A percentile compares a stretch with the other conserved stretches of the same genome.
phyloP scores from a whole-genome alignment of 108 stramenopile species.

The Craspedostauros australis region DNA sequence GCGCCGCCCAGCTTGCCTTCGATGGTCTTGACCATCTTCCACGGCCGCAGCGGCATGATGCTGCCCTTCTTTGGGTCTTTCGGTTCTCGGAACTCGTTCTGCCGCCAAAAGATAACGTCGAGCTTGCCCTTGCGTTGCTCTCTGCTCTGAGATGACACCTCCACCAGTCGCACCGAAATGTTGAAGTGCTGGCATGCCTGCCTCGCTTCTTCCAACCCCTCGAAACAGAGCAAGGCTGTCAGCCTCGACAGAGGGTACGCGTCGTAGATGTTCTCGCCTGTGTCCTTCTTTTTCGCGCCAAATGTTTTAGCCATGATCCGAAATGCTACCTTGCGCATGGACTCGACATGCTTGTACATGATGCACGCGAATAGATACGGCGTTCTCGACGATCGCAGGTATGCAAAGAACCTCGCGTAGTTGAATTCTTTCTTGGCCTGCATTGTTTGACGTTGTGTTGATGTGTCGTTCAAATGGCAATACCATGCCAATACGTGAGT shows the following conservation, averaged over 20 bases:
- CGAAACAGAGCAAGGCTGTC: slow-evolving; percentile 67
- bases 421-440: slow-evolving; percentile 75
- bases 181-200: slow-evolving; percentile 69
- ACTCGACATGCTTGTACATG: slow-evolving; percentile 87
- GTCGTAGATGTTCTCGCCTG: slow-evolving; percentile 67
- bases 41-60: slow-evolving; percentile 53
- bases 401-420: slow-evolving; percentile 78
- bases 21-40: slow-evolving; percentile 80
- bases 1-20: slow-evolving; percentile 76
- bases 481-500: too few species aligned
- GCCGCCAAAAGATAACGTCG: slow-evolving; percentile 56
- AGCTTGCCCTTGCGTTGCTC: neutral
- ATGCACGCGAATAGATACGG: slow-evolving; percentile 79
- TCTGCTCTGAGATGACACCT: slow-evolving; percentile 15
- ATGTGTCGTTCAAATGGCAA: neutral
- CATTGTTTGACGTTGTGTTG: too few species aligned
- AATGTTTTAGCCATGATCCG: slow-evolving; percentile 70
- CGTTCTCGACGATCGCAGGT: slow-evolving; percentile 51
- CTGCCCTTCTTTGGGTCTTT: slow-evolving; percentile 66
- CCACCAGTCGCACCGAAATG: slow-evolving; percentile 51
- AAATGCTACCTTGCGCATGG: slow-evolving; percentile 75
- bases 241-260: slow-evolving; percentile 64
- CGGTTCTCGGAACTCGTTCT: slow-evolving; percentile 60
- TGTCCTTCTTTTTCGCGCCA: slow-evolving; percentile 62
- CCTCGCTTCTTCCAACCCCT: slow-evolving; percentile 73